Evolutionary conservation across 192 early-diverging fungal species (phyloP), one percentile per base, ranked within the genome.

Genomic region (Rhizoclosmatium sp.): DNA sequence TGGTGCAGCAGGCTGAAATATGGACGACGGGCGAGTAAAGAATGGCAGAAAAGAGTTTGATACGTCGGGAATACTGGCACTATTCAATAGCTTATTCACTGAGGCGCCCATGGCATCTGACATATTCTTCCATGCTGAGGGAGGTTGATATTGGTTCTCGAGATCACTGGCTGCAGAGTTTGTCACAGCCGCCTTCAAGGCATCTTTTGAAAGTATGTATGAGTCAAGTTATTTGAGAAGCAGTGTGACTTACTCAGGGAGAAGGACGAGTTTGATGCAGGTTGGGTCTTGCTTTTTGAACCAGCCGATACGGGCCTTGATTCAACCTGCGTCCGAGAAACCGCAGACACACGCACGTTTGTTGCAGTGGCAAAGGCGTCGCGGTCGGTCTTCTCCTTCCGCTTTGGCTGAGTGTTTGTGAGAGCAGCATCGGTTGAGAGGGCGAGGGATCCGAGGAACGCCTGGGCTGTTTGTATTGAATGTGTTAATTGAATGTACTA

Each of bases 111-210:
- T 62, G 10, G 60, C 60, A 31, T 62, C 60, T 7, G 60, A 62
- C 60, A 62, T 21, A 21, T 62, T 19, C 39, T 62, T 62, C 60
- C 60, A 62, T 19, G 60, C 5, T 7, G 9, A 21, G 5, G 60
- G 21, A 9, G 14, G 7, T 19, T 40, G 60, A 31, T 7, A 40
- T 62, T 62, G 21, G 7, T 7, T 7, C 10, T 62, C 21, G 7
- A 21, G 21, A 14, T 40, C 23, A 21, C 45, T 19, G 19, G 66
- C 19, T 10, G 47, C 19, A 19, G 66, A 40, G 47, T 10, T 9
- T 46, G 66, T 42, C 14, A 68, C 66, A 41, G 66, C 66, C 0
- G 66, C 66, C 45, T 68, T 68, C 45, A 68, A 16, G 66, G 66
- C 66, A 1, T 68, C 66, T 68, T 9, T 44, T 16, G 56, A 31